Percentiles rank a stretch among this genome's conserved stretches.
phyloP scores from a whole-genome alignment of 2,329 filamentous ascomycete genomes.

The Pseudogymnoascus sp. region DNA sequence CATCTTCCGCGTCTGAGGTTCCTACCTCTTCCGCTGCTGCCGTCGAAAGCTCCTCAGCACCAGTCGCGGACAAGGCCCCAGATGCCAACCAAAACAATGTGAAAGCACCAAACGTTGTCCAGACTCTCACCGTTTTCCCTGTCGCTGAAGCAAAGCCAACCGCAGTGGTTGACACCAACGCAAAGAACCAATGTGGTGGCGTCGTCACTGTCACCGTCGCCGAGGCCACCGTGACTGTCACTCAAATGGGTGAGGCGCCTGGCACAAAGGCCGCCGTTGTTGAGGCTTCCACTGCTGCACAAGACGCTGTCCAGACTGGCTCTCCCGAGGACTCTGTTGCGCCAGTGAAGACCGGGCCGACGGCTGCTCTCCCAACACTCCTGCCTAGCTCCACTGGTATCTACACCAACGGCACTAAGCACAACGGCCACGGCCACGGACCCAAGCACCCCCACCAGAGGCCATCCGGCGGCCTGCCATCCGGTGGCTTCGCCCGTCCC shows the following conservation, averaged over 20 bases:
- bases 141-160: background rate
- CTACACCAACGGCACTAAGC: background rate
- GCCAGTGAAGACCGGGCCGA: background rate
- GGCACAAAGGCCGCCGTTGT: background rate
- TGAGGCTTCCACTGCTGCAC: background rate
- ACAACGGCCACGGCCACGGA: background rate
- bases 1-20: background rate
- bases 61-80: background rate
- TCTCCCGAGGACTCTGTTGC: background rate
- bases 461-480: background rate
- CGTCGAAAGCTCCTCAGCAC: background rate
- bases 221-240: background rate
- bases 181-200: background rate
- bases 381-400: constrained; percentile 2
- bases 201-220: background rate
- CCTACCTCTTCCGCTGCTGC: background rate
- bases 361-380: background rate
- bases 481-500: background rate
- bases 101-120: background rate
- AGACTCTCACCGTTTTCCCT: background rate
- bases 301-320: background rate
- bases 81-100: background rate
- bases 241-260: background rate
- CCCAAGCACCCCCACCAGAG: constrained; percentile 1
- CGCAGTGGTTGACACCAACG: background rate